Base-by-base conservation (phyloP, 2,329 filamentous ascomycete genomes). In the Epichloe gansuensis region DNA sequence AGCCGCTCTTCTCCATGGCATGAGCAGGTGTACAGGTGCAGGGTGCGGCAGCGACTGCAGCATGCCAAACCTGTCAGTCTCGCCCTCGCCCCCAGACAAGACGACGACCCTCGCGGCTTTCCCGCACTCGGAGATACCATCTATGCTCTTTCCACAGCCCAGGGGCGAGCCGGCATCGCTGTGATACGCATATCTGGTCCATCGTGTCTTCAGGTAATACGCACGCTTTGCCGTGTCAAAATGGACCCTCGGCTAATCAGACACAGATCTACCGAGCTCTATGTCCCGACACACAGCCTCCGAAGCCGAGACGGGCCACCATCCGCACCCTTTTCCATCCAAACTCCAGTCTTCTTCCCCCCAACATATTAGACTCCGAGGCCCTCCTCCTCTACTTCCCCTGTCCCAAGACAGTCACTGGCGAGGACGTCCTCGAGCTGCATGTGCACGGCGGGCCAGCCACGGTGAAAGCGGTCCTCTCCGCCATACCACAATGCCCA, bases 401-500 rank as follows among this genome's bases (percentile, higher is more conserved):
- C 0, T 75, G 73, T 0, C 90, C 91, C 0, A 78, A 79, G 47
- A 95, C 89, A 0, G 89, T 88, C 8, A 98, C 93, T 0, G 93
- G 93, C 34, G 90, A 97, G 64, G 89, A 96, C 63, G 75, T 97
- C 1, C 76, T 98, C 2, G 93, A 98, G 65, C 69, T 98, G 5
- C 93, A 98, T 61, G 78, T 96, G n/a, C 93, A 98, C 62, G 93
- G 93, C 31, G 91, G 93, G 0, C 77, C 83, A 3, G 93, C 93
- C 2, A 89, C 93, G 5, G 85, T 96, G 44, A 89, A 87, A 62
- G 88, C 91, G 2, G 86, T 96, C 0, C 74, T 98, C 2, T 71
- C 78, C 25, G 89, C 89, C 4, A 87, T 98, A 52, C 77, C 86
- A 0, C 68, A 69, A 43, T 81, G 76, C 58, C 58, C 50, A 21